Conservation (phyloP, 768 basidiomycete species). For the Lactifluus echinatus region DNA sequence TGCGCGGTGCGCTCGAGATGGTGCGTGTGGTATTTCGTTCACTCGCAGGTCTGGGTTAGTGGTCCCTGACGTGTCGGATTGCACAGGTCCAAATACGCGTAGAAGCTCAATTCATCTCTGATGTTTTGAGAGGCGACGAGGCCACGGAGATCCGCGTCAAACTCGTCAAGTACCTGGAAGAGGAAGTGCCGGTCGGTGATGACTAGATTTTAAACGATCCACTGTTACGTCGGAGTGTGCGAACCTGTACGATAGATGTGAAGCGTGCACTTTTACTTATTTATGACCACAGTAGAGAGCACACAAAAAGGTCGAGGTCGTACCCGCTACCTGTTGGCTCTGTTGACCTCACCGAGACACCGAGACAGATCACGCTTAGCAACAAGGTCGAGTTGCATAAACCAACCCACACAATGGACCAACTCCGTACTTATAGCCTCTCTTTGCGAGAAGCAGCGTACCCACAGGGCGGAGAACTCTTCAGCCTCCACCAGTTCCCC, state of each 20-base stretch:
- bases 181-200: conserved; percentile 90
- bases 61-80: conserved; percentile 3
- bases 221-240: neutral
- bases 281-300: neutral
- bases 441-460: no score
- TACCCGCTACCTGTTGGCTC: no score
- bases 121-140: conserved; percentile 88
- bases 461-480: no score
- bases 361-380: no score
- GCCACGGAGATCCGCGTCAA: conserved; percentile 88
- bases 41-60: neutral
- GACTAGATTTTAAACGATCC: conserved; percentile 41
- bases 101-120: conserved; percentile 80
- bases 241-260: conserved; percentile 6
- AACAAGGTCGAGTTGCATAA: no score
- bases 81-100: conserved; percentile 92
- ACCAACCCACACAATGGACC: no score
- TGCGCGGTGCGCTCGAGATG: conserved; percentile 94
- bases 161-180: conserved; percentile 86
- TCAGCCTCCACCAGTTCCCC: no score
- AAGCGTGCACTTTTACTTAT: neutral
- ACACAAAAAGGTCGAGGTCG: neutral
- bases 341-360: neutral
- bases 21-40: conserved; percentile 38
- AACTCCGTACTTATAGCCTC: no score